Percentiles rank a stretch among this genome's conserved stretches.
These are phyloP conservation scores for Sarocladium brachiariae DNA, from an alignment of 2,329 filamentous ascomycete genomes.

Conservation along the genomic window DNA sequence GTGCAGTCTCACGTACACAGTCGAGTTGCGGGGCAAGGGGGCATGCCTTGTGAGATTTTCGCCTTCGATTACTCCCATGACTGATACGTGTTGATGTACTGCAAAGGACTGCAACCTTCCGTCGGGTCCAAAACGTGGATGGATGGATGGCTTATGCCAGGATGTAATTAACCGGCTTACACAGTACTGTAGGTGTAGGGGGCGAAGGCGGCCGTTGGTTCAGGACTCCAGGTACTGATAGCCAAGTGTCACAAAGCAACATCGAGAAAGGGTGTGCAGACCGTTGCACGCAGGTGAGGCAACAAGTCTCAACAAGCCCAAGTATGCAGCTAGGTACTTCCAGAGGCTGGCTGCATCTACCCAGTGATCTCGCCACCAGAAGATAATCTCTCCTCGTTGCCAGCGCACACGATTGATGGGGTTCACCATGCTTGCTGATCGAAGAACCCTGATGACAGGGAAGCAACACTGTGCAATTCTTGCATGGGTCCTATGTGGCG, in stretches of 20 bases:
- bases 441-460: background rate
- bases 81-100: background rate
- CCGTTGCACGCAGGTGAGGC: background rate
- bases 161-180: slow-evolving; percentile 2
- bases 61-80: background rate
- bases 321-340: no score
- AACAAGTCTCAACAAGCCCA: no score
- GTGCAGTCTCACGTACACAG: background rate
- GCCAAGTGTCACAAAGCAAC: background rate
- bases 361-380: no score
- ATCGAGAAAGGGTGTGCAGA: slow-evolving; percentile 1
- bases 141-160: background rate
- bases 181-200: no score
- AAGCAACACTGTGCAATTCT: background rate
- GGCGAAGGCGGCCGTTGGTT: no score
- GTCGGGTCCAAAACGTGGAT: background rate
- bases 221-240: no score
- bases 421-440: no score
- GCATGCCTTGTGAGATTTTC: background rate
- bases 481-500: background rate
- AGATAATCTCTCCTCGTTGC: no score
- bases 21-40: background rate
- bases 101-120: background rate
- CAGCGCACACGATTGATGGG: no score
- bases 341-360: no score